A percentile compares a stretch with the other conserved stretches of the same genome.
phyloP scores from a whole-genome alignment of 208 protist species.

The Leishmania arabica region DNA sequence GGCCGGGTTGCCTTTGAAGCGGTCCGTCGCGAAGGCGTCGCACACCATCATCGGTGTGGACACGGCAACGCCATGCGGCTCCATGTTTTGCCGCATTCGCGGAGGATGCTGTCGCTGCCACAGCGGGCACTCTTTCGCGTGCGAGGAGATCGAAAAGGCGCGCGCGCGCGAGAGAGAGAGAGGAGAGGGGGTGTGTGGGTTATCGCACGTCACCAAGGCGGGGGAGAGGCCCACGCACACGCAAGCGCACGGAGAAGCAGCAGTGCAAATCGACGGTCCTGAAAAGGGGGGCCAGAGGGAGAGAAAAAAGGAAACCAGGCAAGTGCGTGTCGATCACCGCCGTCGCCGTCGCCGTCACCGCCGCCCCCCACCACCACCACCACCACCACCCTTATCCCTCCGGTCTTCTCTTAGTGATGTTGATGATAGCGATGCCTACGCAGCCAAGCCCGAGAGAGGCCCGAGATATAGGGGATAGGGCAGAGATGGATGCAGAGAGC shows the following conservation, averaged over 20 bases:
- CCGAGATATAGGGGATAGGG: too few relatives aligned
- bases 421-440: too few relatives aligned
- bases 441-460: too few relatives aligned
- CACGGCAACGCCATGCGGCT: constrained; percentile 26
- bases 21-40: constrained; percentile 62
- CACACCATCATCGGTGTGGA: constrained; percentile 59
- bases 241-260: background rate
- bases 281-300: constrained; percentile 2
- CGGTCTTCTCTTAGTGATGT: too few relatives aligned
- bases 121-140: background rate
- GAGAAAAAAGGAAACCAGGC: constrained; percentile 1
- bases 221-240: background rate
- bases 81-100: constrained; percentile 1
- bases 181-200: background rate
- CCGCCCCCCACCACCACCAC: background rate
- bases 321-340: background rate
- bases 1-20: constrained; percentile 71
- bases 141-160: constrained; percentile 1
- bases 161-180: background rate
- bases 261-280: background rate
- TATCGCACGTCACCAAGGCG: too few relatives aligned
- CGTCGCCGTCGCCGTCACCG: too few relatives aligned
- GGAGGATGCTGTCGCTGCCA: constrained; percentile 5
- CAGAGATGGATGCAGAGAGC: too few relatives aligned
- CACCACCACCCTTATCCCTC: too few relatives aligned